Evolutionary conservation across 345 rosid genomes (phyloP).

Genomic region (Eucalyptus albens): DNA sequence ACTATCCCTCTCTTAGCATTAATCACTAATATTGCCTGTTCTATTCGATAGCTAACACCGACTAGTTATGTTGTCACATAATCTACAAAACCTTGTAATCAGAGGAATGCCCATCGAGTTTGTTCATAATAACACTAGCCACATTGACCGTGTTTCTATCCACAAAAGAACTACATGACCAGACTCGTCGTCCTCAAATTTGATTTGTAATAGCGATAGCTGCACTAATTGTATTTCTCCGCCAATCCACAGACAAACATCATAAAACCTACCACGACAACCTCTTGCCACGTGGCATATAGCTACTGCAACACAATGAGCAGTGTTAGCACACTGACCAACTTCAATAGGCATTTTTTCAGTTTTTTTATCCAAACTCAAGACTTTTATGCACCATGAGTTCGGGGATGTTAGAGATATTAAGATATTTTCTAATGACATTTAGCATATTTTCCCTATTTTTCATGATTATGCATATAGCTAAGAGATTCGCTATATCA

Average conservation of each 20-base stretch:
- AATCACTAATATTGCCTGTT: neutral
- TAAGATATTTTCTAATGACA: neutral
- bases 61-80: neutral
- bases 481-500: neutral
- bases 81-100: neutral
- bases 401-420: neutral
- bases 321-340: neutral
- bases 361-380: neutral
- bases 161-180: neutral
- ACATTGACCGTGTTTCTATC: neutral
- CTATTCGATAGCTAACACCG: neutral
- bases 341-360: neutral
- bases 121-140: neutral
- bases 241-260: neutral
- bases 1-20: neutral
- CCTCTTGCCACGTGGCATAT: neutral
- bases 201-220: neutral
- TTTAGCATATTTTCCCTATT: neutral
- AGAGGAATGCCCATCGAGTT: neutral
- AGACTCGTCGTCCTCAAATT: neutral
- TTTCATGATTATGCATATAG: neutral
- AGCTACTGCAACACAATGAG: neutral
- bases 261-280: neutral
- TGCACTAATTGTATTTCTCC: neutral
- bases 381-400: neutral